Conservation (phyloP, 208 protist genomes). For the Wallacemonas sp. region DNA sequence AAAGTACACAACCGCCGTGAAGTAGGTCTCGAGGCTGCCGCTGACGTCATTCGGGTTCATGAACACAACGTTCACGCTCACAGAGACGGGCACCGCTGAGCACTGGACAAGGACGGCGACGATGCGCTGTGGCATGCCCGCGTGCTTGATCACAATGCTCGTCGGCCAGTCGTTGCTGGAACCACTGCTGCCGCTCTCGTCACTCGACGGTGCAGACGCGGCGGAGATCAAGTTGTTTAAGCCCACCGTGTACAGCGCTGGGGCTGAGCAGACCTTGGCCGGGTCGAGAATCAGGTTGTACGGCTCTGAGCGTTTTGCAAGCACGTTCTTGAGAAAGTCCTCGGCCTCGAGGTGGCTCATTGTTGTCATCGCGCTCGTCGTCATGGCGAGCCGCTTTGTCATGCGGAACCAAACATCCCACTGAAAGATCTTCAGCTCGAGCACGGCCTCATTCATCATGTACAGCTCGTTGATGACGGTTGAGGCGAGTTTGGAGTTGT, state of each 20-base stretch:
- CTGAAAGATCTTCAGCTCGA: constrained; percentile 57
- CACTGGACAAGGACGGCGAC: constrained; percentile 68
- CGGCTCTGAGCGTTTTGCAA: not conserved
- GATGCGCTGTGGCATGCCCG: constrained; percentile 22
- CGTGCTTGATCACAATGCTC: constrained; percentile 23
- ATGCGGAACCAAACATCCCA: constrained; percentile 44
- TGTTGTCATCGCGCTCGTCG: not conserved
- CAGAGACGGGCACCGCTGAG: constrained; percentile 40
- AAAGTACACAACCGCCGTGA: constrained; percentile 39
- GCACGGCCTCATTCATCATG: constrained; percentile 21
- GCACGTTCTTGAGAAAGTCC: not conserved
- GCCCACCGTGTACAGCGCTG: constrained; percentile 40
- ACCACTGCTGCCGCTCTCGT: not conserved
- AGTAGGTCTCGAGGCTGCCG: constrained; percentile 38
- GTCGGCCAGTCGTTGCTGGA: not conserved
- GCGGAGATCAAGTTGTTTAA: constrained; percentile 29
- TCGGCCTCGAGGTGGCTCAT: not conserved
- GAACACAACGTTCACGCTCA: constrained; percentile 34
- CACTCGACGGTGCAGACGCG: not conserved
- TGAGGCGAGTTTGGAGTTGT: not conserved
- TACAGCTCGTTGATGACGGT: constrained; percentile 19
- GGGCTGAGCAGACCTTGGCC: constrained; percentile 31
- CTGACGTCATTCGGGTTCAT: constrained; percentile 19
- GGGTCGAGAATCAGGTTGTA: constrained; percentile 29
- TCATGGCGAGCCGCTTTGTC: constrained; percentile 5